A percentile compares a stretch with the other conserved stretches of the same genome.
Conservation (phyloP, 345 rosid species). For the Ceriops tagal region DNA sequence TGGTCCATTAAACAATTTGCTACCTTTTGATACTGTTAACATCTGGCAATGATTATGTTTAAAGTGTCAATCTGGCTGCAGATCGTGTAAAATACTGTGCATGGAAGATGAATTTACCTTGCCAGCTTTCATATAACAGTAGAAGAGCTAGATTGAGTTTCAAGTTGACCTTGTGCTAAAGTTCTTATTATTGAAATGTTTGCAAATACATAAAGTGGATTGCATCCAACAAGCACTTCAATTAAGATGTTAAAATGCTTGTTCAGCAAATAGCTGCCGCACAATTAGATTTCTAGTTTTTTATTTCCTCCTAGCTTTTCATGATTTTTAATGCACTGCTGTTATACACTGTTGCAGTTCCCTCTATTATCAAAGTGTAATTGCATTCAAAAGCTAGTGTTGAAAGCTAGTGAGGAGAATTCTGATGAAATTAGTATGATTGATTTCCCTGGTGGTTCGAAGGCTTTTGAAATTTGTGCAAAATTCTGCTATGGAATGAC, state of each 20-base stretch:
- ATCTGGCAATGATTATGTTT: too few species aligned
- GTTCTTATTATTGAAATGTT: too few species aligned
- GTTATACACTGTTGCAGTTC: slow-evolving; percentile 48
- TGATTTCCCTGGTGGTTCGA: slow-evolving; percentile 84
- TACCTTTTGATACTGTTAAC: too few species aligned
- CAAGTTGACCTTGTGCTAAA: too few species aligned
- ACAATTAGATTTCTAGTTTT: background rate
- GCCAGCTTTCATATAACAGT: too few species aligned
- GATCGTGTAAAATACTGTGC: too few species aligned
- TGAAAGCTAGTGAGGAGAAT: slow-evolving; percentile 45
- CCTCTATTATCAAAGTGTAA: slow-evolving; percentile 89
- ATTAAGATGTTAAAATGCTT: background rate
- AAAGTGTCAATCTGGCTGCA: too few species aligned
- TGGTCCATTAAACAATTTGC: too few species aligned
- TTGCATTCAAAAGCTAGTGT: slow-evolving; percentile 58
- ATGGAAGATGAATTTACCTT: too few species aligned
- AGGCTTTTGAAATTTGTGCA: slow-evolving; percentile 90
- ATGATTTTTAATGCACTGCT: slow-evolving; percentile 4
- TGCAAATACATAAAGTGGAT: too few species aligned
- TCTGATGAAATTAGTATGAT: slow-evolving; percentile 50
- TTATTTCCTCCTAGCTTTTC: background rate
- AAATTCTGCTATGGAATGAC: slow-evolving; percentile 94
- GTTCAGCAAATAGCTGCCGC: background rate
- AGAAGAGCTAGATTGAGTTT: too few species aligned
- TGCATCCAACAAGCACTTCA: background rate